These are phyloP conservation scores for Draba incana DNA, from an alignment of 345 rosid species.

Conservation along the genomic window DNA sequence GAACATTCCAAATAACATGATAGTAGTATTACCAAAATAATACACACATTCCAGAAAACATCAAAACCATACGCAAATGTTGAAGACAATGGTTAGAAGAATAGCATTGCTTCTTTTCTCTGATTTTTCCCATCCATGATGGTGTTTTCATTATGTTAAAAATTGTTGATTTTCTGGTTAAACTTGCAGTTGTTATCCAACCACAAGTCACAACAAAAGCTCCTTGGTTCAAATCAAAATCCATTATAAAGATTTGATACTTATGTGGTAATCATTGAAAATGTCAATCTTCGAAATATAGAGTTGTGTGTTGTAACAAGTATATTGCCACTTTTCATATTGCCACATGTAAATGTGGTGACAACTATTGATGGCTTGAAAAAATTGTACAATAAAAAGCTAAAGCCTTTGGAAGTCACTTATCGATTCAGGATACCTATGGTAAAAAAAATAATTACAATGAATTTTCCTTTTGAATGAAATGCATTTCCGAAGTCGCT, in stretches of 20 bases:
- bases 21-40: too few relatives aligned
- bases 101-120: neutral
- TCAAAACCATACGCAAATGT: slow-evolving; percentile 35
- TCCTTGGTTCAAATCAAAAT: slow-evolving; percentile 63
- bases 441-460: too few relatives aligned
- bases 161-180: slow-evolving; percentile 18
- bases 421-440: slow-evolving; percentile 87
- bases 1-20: too few relatives aligned
- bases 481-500: too few relatives aligned
- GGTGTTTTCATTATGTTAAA: neutral
- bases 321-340: slow-evolving; percentile 27
- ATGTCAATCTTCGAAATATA: neutral
- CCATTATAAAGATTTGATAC: slow-evolving; percentile 57
- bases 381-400: slow-evolving; percentile 75
- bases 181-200: slow-evolving; percentile 50
- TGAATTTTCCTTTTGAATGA: too few relatives aligned
- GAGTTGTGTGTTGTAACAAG: neutral
- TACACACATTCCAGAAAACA: too few relatives aligned
- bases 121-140: neutral
- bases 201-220: slow-evolving; percentile 44
- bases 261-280: neutral
- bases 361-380: slow-evolving; percentile 92
- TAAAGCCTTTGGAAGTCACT: slow-evolving; percentile 83
- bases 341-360: slow-evolving; percentile 64
- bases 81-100: slow-evolving; percentile 61